phyloP scores from a whole-genome alignment of 2,329 filamentous ascomycete species.

The Fusarium armeniacum region DNA sequence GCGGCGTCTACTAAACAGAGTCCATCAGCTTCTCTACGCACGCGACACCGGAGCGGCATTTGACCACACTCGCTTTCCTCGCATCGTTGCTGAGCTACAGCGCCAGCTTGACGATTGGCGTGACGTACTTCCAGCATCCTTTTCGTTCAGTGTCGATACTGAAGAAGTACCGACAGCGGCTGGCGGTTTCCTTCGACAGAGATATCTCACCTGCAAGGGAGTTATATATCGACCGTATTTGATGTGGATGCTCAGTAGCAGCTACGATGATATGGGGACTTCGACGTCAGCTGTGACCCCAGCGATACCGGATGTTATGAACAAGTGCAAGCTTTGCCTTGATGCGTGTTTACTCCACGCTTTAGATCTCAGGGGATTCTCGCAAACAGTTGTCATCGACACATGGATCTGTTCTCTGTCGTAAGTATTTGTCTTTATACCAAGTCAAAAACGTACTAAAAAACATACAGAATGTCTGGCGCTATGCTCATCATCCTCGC shows the following conservation, averaged over 20 bases:
- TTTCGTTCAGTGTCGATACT: constrained; percentile 57
- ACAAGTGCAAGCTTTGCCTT: constrained; percentile 61
- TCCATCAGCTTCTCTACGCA: constrained; percentile 65
- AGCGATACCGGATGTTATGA: constrained; percentile 54
- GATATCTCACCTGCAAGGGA: constrained; percentile 65
- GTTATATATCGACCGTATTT: constrained; percentile 67
- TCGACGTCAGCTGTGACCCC: constrained; percentile 45
- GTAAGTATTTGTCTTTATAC: constrained; percentile 51
- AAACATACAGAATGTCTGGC: constrained; percentile 59
- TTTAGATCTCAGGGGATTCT: constrained; percentile 62
- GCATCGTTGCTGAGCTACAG: constrained; percentile 63
- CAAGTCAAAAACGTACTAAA: fast-evolving
- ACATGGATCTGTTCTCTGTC: constrained; percentile 69
- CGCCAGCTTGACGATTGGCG: constrained; percentile 66
- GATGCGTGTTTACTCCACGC: constrained; percentile 65
- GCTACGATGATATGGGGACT: constrained; percentile 46
- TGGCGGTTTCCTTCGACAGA: constrained; percentile 63
- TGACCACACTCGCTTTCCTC: constrained; percentile 61
- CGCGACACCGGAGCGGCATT: constrained; percentile 60
- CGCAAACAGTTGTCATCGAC: constrained; percentile 66
- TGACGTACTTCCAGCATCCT: constrained; percentile 60
- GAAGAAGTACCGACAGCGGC: constrained; percentile 56
- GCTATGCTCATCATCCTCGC: constrained; percentile 65
- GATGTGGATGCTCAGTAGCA: constrained; percentile 63
- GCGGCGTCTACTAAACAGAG: constrained; percentile 62